Conservation (phyloP, 768 basidiomycete species). For the Termitomyces sp. region DNA sequence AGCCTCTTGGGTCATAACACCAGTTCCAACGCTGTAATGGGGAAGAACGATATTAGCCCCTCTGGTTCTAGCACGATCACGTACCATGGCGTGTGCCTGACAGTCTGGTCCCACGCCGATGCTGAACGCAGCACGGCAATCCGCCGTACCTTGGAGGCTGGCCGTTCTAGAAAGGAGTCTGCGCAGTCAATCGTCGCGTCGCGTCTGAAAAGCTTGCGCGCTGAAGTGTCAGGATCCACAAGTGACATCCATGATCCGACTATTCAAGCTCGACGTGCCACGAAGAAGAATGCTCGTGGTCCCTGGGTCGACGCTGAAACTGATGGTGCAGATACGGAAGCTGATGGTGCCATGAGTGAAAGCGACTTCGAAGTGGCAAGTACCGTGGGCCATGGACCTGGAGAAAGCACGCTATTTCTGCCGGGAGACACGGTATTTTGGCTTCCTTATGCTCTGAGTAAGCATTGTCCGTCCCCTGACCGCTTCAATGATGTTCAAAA, state of each 20-base stretch:
- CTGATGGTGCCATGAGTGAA: constrained; percentile 72
- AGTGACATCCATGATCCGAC: constrained; percentile 48
- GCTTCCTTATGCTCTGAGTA: constrained; percentile 90
- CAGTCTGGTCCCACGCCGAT: constrained; percentile 95
- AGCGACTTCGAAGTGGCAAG: constrained; percentile 84
- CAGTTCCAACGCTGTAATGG: constrained; percentile 25
- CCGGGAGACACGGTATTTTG: constrained; percentile 91
- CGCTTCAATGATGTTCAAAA: constrained; percentile 8
- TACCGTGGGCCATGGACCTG: constrained; percentile 74
- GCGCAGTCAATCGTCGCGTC: constrained; percentile 67
- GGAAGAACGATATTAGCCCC: constrained; percentile 25
- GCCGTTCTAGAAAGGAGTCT: constrained; percentile 73
- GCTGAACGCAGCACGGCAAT: constrained; percentile 81
- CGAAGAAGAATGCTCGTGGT: constrained; percentile 55
- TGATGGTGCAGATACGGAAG: constrained; percentile 70
- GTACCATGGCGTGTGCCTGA: constrained; percentile 89
- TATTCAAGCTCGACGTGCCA: constrained; percentile 48
- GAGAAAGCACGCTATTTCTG: constrained; percentile 84
- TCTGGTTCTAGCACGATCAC: constrained; percentile 47
- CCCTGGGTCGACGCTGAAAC: constrained; percentile 74
- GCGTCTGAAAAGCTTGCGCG: constrained; percentile 59
- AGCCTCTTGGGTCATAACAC: constrained; percentile 49
- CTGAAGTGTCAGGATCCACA: constrained; percentile 41
- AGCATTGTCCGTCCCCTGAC: constrained; percentile 22
- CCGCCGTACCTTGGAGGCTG: constrained; percentile 74